These are phyloP conservation scores for Acacia melanoxylon DNA, from an alignment of 306 rosid genomes.

Conservation along the genomic window DNA sequence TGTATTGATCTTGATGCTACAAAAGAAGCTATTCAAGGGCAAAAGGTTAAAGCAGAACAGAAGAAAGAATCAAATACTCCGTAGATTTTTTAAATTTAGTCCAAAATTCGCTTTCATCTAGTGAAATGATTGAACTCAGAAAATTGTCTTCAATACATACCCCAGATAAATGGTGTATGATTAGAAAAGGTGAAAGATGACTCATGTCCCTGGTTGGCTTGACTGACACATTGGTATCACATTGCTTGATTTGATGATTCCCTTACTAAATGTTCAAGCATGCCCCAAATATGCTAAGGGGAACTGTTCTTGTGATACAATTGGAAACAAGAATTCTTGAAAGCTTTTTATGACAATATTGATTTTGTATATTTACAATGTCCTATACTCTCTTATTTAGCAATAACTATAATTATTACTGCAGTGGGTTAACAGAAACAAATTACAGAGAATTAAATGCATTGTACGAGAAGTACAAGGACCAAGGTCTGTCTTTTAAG, in stretches of 20 bases:
- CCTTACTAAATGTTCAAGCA: not conserved
- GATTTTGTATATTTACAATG: not conserved
- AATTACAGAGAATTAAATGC: conserved; percentile 81
- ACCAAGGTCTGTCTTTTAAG: conserved; percentile 52
- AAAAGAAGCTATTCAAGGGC: not conserved
- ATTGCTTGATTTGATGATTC: conserved; percentile 10
- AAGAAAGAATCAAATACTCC: not conserved
- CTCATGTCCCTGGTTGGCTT: not conserved
- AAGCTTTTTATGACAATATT: not conserved
- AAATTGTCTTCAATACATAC: not conserved
- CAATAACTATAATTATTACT: conserved; percentile 18
- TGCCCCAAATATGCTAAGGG: not conserved
- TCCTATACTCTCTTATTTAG: conserved; percentile 7
- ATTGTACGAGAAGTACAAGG: conserved; percentile 75
- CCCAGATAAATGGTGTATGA: not conserved
- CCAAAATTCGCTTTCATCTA: not conserved
- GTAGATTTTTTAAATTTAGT: not conserved
- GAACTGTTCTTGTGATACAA: conserved; percentile 2
- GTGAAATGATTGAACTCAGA: not conserved
- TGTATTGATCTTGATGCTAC: not conserved
- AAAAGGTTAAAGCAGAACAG: not conserved
- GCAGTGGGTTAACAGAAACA: conserved; percentile 85
- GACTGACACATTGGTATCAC: not conserved
- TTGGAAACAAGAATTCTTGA: conserved; percentile 9
- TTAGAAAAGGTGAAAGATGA: not conserved